These are phyloP conservation scores for Nicotiana paniculata DNA, from an alignment of 257 asterid genomes.

Conservation along the genomic window DNA sequence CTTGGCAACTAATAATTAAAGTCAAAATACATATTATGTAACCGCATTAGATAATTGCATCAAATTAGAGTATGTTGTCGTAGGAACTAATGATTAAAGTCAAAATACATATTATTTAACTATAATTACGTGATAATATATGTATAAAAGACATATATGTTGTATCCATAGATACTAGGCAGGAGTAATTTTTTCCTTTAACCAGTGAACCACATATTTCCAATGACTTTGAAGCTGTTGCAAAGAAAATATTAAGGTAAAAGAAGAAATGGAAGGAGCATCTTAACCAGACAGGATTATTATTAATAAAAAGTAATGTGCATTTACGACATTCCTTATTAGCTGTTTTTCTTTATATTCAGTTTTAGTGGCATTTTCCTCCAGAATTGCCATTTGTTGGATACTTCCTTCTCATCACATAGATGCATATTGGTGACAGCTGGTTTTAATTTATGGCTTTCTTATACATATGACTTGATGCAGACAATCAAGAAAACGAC, in stretches of 20 bases:
- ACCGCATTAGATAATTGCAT: too few species aligned
- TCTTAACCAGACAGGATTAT: constrained; percentile 11
- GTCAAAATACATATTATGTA: too few species aligned
- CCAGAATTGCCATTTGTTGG: constrained; percentile 28
- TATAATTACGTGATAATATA: background rate
- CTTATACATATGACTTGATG: constrained; percentile 25
- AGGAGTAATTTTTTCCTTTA: too few species aligned
- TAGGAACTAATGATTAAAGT: too few species aligned
- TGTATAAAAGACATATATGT: background rate
- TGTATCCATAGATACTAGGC: too few species aligned
- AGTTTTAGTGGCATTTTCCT: constrained; percentile 21
- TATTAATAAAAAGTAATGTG: constrained; percentile 5
- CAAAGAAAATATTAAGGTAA: constrained; percentile 6
- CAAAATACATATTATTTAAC: background rate
- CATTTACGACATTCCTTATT: constrained; percentile 26
- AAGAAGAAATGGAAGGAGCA: constrained; percentile 18
- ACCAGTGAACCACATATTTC: constrained; percentile 7
- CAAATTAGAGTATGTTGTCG: too few species aligned
- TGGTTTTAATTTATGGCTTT: constrained; percentile 20
- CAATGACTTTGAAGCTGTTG: constrained; percentile 17
- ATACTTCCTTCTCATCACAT: constrained; percentile 10
- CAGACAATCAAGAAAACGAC: constrained; percentile 36
- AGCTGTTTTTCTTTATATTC: constrained; percentile 19
- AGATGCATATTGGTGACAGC: constrained; percentile 39
- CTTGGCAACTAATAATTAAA: too few species aligned